Conservation (phyloP, 331 rosid species). For the Erythrophleum ivorense region DNA sequence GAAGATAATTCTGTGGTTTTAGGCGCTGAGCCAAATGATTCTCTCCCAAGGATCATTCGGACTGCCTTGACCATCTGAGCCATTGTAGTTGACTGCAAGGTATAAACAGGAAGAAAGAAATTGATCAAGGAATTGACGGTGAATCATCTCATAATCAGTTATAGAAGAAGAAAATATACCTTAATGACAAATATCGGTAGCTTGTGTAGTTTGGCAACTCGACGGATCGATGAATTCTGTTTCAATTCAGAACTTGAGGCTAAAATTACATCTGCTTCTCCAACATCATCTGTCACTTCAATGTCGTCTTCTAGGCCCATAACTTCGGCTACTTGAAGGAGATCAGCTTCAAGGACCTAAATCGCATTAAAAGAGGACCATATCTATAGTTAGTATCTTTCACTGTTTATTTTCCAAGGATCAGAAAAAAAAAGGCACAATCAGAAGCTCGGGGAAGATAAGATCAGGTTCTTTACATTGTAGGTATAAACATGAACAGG, state of each 20-base stretch:
- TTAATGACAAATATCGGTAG: slow-evolving; percentile 85
- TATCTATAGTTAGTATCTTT: no score
- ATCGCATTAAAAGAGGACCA: slow-evolving; percentile 34
- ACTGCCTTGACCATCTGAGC: slow-evolving; percentile 95
- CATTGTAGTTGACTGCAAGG: slow-evolving; percentile 89
- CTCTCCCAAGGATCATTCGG: slow-evolving; percentile 77
- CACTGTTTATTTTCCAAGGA: no score
- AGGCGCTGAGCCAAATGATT: slow-evolving; percentile 59
- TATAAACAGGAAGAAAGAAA: slow-evolving; percentile 32
- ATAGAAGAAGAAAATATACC: slow-evolving; percentile 49
- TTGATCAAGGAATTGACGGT: no score
- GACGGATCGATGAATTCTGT: slow-evolving; percentile 81
- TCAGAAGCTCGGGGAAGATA: no score
- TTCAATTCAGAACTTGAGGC: slow-evolving; percentile 76
- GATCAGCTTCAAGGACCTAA: slow-evolving; percentile 89
- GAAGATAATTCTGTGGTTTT: slow-evolving; percentile 47
- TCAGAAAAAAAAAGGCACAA: no score
- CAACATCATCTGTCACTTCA: slow-evolving; percentile 79
- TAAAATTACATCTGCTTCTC: slow-evolving; percentile 78
- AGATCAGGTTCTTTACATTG: slow-evolving; percentile 70
- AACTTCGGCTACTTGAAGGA: slow-evolving; percentile 82
- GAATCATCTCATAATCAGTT: no score
- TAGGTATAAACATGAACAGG: slow-evolving; percentile 74
- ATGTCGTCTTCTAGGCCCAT: slow-evolving; percentile 84
- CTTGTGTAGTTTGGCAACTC: slow-evolving; percentile 83